Evolutionary conservation across 192 early-diverging fungal genomes (phyloP), one percentile per base, ranked within the genome.

Genomic region (Backusella australiensis): DNA sequence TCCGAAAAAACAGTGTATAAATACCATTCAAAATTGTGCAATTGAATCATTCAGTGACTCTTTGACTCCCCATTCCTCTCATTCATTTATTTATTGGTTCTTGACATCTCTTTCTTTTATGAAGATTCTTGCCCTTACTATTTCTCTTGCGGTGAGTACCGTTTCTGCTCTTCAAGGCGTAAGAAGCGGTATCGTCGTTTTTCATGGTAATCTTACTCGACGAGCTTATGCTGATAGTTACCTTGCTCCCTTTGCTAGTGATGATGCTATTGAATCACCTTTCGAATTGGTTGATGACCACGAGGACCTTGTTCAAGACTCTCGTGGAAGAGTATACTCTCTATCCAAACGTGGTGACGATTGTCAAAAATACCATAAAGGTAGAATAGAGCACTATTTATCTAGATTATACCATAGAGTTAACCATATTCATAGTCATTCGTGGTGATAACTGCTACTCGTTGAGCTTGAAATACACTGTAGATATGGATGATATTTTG

Each of bases 251-350:
- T 79, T 75, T 36, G 72, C 67, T n/a, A n/a, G 36, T 21, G 73
- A 78, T 32, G 65, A 78, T 38, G 71, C 53, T 34, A 14, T 26
- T 17, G 71, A 73, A 14, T 17, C 17, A 23, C 38, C 67, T 23
- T 79, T 68, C 34, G 78, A 75, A 69, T 44, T 79, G 14, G 44
- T 79, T 56, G 69, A 77, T 34, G 73, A 79, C 17, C 70, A 71
- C 34, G 70, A 71, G 26, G 70, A 71, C 11, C 41, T 63, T 34
- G 46, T 44, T 46, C 21, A 49, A 6, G 34, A 53, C 41, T 29
- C 19, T 19, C 34, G 36, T 29, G 52, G 70, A 41, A 41, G 23
- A 29, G 19, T 71, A 0, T 34, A 59, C 35, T 75, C 70, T 15
- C 26, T 71, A 5, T 32, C 26, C 23, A 79, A 75, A 29, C 72